Conservation (phyloP, 108 stramenopile genomes). For the Schizochytrium sp. region DNA sequence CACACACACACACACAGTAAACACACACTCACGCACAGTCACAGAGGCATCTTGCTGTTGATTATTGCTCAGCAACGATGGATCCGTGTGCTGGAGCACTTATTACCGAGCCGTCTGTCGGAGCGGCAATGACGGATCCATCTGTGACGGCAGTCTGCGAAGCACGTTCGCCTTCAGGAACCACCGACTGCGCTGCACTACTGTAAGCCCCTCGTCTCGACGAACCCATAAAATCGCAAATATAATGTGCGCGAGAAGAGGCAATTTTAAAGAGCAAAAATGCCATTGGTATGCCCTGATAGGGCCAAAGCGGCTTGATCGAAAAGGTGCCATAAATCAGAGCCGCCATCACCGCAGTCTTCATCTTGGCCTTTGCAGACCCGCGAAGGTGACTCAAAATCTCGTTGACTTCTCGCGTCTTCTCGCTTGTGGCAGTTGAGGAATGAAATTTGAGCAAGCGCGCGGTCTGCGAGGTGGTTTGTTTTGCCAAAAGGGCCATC, state of each 20-base stretch:
- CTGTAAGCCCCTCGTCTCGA: too few species aligned
- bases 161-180: too few species aligned
- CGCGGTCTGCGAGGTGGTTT: not conserved
- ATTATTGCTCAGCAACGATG: too few species aligned
- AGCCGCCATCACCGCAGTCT: not conserved
- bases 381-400: not conserved
- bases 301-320: not conserved
- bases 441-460: not conserved
- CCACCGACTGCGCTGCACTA: too few species aligned
- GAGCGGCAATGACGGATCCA: too few species aligned
- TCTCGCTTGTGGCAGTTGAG: not conserved
- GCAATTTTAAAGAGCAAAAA: not conserved
- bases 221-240: not conserved
- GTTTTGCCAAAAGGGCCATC: not conserved
- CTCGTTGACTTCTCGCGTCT: not conserved
- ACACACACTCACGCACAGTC: too few species aligned
- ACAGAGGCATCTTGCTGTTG: too few species aligned
- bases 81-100: too few species aligned
- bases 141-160: too few species aligned
- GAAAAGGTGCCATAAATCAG: not conserved
- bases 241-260: not conserved
- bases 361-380: not conserved
- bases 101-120: too few species aligned
- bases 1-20: too few species aligned
- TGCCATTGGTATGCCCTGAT: not conserved